These are phyloP conservation scores for Talaromyces proteolyticus DNA, from an alignment of 495 filamentous ascomycete genomes.

Conservation along the genomic window DNA sequence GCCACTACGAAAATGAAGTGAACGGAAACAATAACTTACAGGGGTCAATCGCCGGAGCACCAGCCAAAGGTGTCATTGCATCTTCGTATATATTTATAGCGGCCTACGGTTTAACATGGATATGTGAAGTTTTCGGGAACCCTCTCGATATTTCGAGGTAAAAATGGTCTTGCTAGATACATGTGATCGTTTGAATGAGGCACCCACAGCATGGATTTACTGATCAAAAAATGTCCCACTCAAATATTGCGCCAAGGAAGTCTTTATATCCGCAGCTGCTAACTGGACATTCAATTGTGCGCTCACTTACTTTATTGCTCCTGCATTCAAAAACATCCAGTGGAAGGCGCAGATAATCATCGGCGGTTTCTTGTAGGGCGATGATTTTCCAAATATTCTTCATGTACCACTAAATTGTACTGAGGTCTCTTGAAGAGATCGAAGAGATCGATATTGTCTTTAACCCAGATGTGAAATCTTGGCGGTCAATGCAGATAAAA, in stretches of 20 bases:
- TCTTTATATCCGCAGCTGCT: conserved; percentile 57
- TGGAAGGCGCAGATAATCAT: conserved; percentile 75
- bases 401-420: conserved; percentile 67
- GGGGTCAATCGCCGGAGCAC: conserved; percentile 51
- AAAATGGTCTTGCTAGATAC: not conserved
- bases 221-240: conserved; percentile 71
- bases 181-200: conserved; percentile 23
- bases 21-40: conserved; percentile 62
- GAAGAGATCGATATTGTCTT: conserved; percentile 58
- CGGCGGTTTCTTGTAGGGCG: conserved; percentile 58
- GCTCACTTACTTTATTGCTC: conserved; percentile 63
- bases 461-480: conserved; percentile 22
- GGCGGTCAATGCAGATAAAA: conserved; percentile 13
- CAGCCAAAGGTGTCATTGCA: conserved; percentile 68
- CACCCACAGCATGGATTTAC: conserved; percentile 70
- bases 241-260: conserved; percentile 66
- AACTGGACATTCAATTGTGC: conserved; percentile 81
- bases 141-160: too few relatives aligned
- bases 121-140: not conserved
- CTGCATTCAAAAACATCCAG: conserved; percentile 64
- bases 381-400: conserved; percentile 61
- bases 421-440: conserved; percentile 68
- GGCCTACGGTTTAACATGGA: conserved; percentile 60
- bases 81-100: conserved; percentile 76
- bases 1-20: conserved; percentile 50